Base-by-base conservation (phyloP, 768 basidiomycete species). In the Sporobolomyces roseus region DNA sequence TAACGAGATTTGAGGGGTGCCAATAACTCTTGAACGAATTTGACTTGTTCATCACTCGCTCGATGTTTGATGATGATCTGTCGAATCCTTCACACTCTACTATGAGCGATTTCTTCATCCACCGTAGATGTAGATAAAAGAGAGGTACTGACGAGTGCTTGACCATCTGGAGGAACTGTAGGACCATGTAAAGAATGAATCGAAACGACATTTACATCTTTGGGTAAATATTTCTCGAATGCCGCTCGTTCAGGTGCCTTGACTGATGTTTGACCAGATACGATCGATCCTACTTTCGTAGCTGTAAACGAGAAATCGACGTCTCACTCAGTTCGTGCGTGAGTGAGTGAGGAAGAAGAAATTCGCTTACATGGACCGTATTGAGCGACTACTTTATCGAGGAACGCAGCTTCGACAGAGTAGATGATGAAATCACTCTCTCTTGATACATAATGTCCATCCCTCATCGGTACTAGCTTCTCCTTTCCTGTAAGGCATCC, bases 151-250 rank as follows among this genome's bases (percentile, higher is more conserved):
- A 96, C 94, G 71, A 99, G 79, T 13, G 96, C 93, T 76, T 99
- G 96, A 1, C 89, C 92, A 19, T 86, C 81, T 0, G 93, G 87
- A 36, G 87, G 88, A 13, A 99, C 92, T 27, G 85, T 85, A 0
- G 96, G 94, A 0, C 93, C 94, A 77, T 99, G 96, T 27, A 99
- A 79, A 25, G 93, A 96, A 80, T 99, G 96, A 63, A 91, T 85
- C 0, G 93, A 96, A 52, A 97, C 84, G 74, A 99, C 93, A 74
- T 88, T 83, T 17, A 89, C 87, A 75, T 99, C 96, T 3, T 79
- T 73, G 0, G 96, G 96, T 3, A 98, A 86, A 75, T 90, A 82
- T 38, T 85, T 84, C 73, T 99, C 96, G 75, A 96, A 98, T 0
- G 96, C 93, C 2, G 78, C 83, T 71, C 84, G 86, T 77, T 99